A percentile compares a stretch with the other conserved stretches of the same genome.
phyloP scores from a whole-genome alignment of 2,329 filamentous ascomycete genomes.

The Stachybotrys chlorohalonatus region DNA sequence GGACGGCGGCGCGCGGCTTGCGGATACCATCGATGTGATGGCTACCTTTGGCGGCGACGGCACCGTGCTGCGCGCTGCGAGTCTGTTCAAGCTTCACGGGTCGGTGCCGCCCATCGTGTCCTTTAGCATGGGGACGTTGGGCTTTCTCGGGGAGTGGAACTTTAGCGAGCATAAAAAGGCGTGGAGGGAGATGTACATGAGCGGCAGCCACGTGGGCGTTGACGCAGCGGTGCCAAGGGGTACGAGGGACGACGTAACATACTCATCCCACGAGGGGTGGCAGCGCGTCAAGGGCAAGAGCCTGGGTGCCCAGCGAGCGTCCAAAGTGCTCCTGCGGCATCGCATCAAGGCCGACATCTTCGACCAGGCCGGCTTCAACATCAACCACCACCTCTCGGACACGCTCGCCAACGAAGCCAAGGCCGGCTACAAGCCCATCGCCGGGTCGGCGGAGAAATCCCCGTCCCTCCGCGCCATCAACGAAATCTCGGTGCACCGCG shows the following conservation, averaged over 20 bases:
- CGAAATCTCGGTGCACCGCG: constrained; percentile 88
- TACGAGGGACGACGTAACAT: constrained; percentile 11
- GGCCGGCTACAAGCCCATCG: constrained; percentile 22
- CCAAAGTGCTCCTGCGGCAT: constrained; percentile 78
- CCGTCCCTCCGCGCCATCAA: constrained; percentile 69
- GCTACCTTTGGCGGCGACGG: constrained; percentile 82
- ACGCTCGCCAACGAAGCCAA: constrained; percentile 36
- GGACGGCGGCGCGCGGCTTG: constrained; percentile 44
- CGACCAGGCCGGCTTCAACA: constrained; percentile 53
- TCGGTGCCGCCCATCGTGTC: constrained; percentile 85
- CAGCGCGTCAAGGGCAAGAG: constrained; percentile 68
- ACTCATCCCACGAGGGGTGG: constrained; percentile 43
- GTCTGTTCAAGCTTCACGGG: constrained; percentile 63
- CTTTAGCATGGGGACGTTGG: constrained; percentile 94
- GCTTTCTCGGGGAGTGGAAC: constrained; percentile 94
- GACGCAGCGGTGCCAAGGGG: constrained; percentile 28
- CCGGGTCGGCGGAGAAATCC: constrained; percentile 24
- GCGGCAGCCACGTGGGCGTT: constrained; percentile 43
- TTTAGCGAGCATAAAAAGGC: constrained; percentile 88
- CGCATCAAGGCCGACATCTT: constrained; percentile 81
- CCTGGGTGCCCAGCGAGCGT: constrained; percentile 64
- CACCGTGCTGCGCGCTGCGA: constrained; percentile 26
- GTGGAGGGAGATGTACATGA: constrained; percentile 88
- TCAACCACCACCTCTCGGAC: constrained; percentile 41
- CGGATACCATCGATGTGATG: constrained; percentile 78